Conservation (phyloP, 73 alveolate genomes). For the Paramecium pentaurelia region DNA sequence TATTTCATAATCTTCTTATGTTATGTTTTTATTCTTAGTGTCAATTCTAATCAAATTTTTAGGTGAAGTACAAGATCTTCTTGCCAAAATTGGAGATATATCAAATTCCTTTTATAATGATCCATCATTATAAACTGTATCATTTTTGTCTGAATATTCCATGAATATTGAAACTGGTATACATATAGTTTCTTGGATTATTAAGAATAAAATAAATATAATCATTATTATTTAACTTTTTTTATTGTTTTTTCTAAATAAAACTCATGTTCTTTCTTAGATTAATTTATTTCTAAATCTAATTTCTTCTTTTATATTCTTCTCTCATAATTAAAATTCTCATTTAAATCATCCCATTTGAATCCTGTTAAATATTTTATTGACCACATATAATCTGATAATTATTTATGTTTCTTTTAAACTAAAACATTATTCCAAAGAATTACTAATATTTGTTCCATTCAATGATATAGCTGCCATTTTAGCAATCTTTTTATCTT, state of each 20-base stretch:
- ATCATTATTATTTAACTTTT: conserved; percentile 44
- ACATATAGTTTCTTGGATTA: not conserved
- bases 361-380: conserved; percentile 91
- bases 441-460: conserved; percentile 87
- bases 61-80: conserved; percentile 13
- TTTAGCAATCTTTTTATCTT: conserved; percentile 90
- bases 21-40: not conserved
- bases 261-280: conserved; percentile 54
- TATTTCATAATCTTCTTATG: not conserved
- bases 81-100: not conserved
- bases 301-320: conserved; percentile 29
- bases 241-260: conserved; percentile 25
- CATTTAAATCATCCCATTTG: conserved; percentile 95
- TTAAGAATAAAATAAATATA: not conserved
- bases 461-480: conserved; percentile 79
- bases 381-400: conserved; percentile 91
- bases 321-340: conserved; percentile 64
- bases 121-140: not conserved
- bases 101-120: not conserved
- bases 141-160: not conserved
- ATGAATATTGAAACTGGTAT: not conserved
- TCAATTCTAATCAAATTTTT: not conserved
- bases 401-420: not conserved
- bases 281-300: conserved; percentile 5
- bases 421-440: not conserved